Conservation (phyloP, 257 asterid species). For the Ligustrum vulgare region DNA sequence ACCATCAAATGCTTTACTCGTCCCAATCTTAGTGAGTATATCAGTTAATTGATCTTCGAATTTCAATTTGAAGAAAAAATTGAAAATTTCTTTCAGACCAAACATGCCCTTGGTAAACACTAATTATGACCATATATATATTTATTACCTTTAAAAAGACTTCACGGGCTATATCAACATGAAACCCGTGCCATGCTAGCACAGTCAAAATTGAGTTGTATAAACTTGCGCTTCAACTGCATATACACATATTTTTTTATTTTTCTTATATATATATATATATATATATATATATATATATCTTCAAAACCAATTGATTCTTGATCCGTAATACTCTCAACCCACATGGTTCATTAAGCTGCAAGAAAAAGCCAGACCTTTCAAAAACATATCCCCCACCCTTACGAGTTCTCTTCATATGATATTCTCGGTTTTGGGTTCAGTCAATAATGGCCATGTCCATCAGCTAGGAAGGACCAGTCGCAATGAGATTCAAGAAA, state of each 20-base stretch:
- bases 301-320: neutral
- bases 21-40: too few relatives aligned
- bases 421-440: neutral
- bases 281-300: neutral
- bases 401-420: neutral
- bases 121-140: too few relatives aligned
- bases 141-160: too few relatives aligned
- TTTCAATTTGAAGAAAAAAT: too few relatives aligned
- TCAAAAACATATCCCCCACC: neutral
- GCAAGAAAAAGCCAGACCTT: neutral
- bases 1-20: too few relatives aligned
- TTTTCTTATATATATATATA: too few relatives aligned
- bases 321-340: neutral
- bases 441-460: neutral
- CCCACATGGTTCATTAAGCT: neutral
- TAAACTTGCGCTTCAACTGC: too few relatives aligned
- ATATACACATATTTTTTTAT: too few relatives aligned
- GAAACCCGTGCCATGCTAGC: constrained; percentile 26
- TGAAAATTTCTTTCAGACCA: too few relatives aligned
- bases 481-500: neutral
- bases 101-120: too few relatives aligned
- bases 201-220: too few relatives aligned
- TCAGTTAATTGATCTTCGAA: too few relatives aligned
- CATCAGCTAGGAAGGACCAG: neutral
- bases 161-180: neutral